Conservation (phyloP, 805 yeast species). For the Candida boleticola region DNA sequence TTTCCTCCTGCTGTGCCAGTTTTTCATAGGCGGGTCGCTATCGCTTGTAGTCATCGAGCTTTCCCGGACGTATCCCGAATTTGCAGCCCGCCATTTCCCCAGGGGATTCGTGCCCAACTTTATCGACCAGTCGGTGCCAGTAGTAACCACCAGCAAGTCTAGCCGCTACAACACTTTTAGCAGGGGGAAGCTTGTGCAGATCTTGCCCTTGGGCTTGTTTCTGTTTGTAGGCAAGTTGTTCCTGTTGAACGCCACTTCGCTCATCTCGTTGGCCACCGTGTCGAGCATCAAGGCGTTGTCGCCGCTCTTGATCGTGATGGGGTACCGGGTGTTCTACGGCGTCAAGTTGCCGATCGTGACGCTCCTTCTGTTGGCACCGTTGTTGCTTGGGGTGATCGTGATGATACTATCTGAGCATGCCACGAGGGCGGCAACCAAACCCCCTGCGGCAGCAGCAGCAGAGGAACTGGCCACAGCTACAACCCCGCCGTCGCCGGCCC, state of each 20-base stretch:
- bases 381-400: slow-evolving; percentile 52
- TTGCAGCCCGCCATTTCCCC: slow-evolving; percentile 43
- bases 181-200: slow-evolving; percentile 38
- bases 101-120: slow-evolving; percentile 49
- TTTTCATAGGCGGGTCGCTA: slow-evolving; percentile 47
- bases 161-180: slow-evolving; percentile 11
- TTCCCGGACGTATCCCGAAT: slow-evolving; percentile 26
- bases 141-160: slow-evolving; percentile 13
- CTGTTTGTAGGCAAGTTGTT: slow-evolving; percentile 65
- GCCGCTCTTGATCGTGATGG: slow-evolving; percentile 57
- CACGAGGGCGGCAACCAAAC: not conserved
- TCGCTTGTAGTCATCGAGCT: slow-evolving; percentile 38
- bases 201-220: slow-evolving; percentile 62
- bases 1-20: slow-evolving; percentile 65
- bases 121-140: not conserved
- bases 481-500: slow-evolving; percentile 7
- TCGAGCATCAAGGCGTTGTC: slow-evolving; percentile 69
- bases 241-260: slow-evolving; percentile 61
- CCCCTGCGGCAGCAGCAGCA: not conserved
- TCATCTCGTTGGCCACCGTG: slow-evolving; percentile 66
- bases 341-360: slow-evolving; percentile 50
- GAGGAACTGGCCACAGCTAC: not conserved
- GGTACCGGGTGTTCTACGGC: slow-evolving; percentile 52
- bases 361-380: slow-evolving; percentile 50
- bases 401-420: slow-evolving; percentile 35